Evolutionary conservation across 2,329 filamentous ascomycete genomes (phyloP), one percentile per base, ranked within the genome.

Genomic region (Xylariaceae sp.): DNA sequence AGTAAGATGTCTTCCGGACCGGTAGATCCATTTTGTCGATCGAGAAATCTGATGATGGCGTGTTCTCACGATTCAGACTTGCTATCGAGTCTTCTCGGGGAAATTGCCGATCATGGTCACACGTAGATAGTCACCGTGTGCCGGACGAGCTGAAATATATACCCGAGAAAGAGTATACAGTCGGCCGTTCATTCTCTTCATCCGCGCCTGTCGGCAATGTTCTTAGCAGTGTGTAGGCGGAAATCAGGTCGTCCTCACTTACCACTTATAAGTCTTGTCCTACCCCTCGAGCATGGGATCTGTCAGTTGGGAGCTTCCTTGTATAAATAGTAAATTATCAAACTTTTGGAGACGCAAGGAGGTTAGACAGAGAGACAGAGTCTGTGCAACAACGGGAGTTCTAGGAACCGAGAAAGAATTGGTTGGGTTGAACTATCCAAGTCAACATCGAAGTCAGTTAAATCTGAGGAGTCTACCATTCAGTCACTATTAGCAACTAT

Each of bases 311-410:
- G 30, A 17, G 9, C 6, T 45, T 37, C 7, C 37, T 23, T 30
- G 30, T 17, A 18, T 11, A 18, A 47, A 11, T 15, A 49, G 47
- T 10, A 8, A 49, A 30, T 13, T 23, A 49, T 30, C 30, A 49
- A 49, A 23, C 7, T 49, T 49, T 30, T 10, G 17, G 17, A 30
- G 17, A 49, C 17, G 47, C 47, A 49, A 30, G 47, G 17, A 23
- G 17, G 17, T 49, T 49, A 49, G 17, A 49, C 17, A 49, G 17
- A 49, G 0, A 35, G 42, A 11, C 18, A 39, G 45, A 51, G 56
- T 37, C 18, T 53, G 57, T 58, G 49, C 52, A 51, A 50, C 50
- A 15, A 48, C 42, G 15, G 56, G 45, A 30, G 23, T 30, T 30
- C 23, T 30, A 30, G 23, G 23, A 5, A 30, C 5, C 23, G 23